Evolutionary conservation across 441 rosid species (phyloP).

Genomic region (Eutrema salsugineum): DNA sequence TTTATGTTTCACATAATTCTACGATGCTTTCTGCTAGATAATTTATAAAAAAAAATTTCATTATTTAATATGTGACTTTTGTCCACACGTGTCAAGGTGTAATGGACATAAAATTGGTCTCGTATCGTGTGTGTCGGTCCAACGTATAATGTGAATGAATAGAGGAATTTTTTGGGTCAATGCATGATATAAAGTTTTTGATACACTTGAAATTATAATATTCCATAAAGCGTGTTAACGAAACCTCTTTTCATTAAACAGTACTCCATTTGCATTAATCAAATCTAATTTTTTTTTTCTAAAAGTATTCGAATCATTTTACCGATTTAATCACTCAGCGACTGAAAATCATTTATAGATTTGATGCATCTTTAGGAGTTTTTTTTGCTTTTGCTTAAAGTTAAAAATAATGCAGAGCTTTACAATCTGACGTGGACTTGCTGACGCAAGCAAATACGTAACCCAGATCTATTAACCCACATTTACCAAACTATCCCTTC

Average conservation of each 20-base stretch:
- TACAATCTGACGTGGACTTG: constrained; percentile 6
- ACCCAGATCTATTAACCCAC: neutral
- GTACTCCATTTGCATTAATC: neutral
- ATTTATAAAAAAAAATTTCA: too few species aligned
- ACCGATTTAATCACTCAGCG: neutral
- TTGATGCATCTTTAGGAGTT: neutral
- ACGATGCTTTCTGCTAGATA: too few species aligned
- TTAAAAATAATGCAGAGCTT: neutral
- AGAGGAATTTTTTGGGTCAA: constrained; percentile 18
- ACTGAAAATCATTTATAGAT: neutral
- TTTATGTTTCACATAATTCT: too few species aligned
- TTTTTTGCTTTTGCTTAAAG: constrained; percentile 26
- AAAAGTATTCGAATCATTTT: constrained; percentile 6
- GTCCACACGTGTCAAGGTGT: neutral
- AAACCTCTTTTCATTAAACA: neutral
- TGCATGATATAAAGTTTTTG: constrained; percentile 13
- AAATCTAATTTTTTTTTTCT: neutral
- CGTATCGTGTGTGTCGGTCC: constrained; percentile 10
- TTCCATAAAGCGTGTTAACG: constrained; percentile 6
- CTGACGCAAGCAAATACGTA: constrained; percentile 28
- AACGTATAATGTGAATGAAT: constrained; percentile 3
- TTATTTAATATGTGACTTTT: too few species aligned
- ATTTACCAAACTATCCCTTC: constrained; percentile 6
- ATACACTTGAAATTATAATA: constrained; percentile 21
- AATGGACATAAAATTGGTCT: neutral